Base-by-base conservation (phyloP, 441 rosid species). In the Euphorbia celastroides region DNA sequence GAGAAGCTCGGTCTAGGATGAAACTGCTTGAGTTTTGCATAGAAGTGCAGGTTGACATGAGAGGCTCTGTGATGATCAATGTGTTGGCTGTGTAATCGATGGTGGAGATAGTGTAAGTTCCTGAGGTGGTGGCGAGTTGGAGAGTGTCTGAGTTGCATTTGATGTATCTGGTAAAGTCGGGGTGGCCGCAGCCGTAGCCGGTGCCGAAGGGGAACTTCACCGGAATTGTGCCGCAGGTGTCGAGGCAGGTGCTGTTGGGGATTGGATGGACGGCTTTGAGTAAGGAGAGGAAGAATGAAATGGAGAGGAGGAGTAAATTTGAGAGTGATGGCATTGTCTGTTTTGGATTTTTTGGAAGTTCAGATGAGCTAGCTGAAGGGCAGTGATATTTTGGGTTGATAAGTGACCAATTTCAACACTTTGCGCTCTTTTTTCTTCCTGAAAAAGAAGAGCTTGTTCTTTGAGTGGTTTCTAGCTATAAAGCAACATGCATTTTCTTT, bases 11-110 rank as follows among this genome's bases (percentile, higher is more conserved):
- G 58, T 85, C 89, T 72, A 85, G 70, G 82, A 78, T 75, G 67
- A 87, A 87, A 63, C 88, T 78, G 42, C 93, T 89, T 2, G 89
- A 83, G 71, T 83, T 78, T 78, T 83, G 88, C 89, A 82, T 85
- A 34, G 85, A 87, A 63, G 74, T 70, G 68, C 93, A 87, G 51
- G 85, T 85, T 27, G 93, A 83, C 89, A 87, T 87, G 46, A 87
- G 65, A 62, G 89, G 88, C 54, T 84, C 89, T 20, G 70, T 38
- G 67, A 84, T 59, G 42, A 74, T 61, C 30, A 87, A 57, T 7
- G 77, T 77, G 77, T 71, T 76, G 77, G 73, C 56, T 46, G 74
- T 31, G 73, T 83, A 87, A 77, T 85, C 88, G 20, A 87, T 78
- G 7, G 87, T 75, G 54, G 84, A 72, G 46, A 84, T 51, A 0